Conservation (phyloP, 768 basidiomycete species). For the Austroboletus festivus region DNA sequence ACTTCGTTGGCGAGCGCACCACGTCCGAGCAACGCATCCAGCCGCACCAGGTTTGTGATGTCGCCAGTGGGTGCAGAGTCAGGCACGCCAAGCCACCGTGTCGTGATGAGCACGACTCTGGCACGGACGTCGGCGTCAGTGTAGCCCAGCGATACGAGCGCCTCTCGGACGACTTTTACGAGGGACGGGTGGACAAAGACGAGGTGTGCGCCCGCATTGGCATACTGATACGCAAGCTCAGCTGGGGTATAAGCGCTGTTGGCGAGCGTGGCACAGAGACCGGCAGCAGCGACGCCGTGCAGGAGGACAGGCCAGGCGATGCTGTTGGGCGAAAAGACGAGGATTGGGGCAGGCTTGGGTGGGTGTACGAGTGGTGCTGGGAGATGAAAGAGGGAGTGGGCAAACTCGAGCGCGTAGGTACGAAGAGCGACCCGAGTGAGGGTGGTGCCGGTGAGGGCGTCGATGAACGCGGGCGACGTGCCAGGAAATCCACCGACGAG, state of each 20-base stretch:
- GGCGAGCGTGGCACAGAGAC: constrained; percentile 65
- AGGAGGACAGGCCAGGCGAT: constrained; percentile 52
- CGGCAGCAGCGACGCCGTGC: constrained; percentile 54
- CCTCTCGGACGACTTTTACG: constrained; percentile 50
- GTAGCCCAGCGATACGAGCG: constrained; percentile 52
- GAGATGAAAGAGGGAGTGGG: constrained; percentile 51
- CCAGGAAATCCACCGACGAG: constrained; percentile 44
- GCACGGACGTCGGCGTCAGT: constrained; percentile 44
- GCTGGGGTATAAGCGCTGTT: constrained; percentile 66
- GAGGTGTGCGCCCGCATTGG: constrained; percentile 59
- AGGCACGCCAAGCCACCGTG: constrained; percentile 41
- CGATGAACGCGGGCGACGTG: constrained; percentile 56
- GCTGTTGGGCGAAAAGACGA: constrained; percentile 70
- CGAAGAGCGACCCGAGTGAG: constrained; percentile 56
- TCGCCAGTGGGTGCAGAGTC: constrained; percentile 34
- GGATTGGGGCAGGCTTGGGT: constrained; percentile 45
- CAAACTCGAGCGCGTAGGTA: constrained; percentile 54
- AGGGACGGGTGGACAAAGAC: constrained; percentile 66
- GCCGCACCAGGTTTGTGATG: constrained; percentile 35
- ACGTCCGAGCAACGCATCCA: constrained; percentile 50
- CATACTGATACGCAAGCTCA: constrained; percentile 73
- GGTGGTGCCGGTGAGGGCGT: constrained; percentile 54
- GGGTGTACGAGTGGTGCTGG: constrained; percentile 43
- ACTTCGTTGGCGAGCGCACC: constrained; percentile 53
- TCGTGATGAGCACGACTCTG: constrained; percentile 56